Evolutionary conservation across 306 rosid species (phyloP).

Genomic region (Prunus persica): Prunus_persica_NCBIv2 NC_034016.1:2005501-2006000

Average conservation of each 20-base stretch:
- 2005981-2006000: background rate
- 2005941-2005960: slow-evolving; percentile 8
- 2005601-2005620: background rate
- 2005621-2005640: slow-evolving; percentile 5
- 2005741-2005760: slow-evolving; percentile 80
- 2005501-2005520: background rate
- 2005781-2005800: slow-evolving; percentile 82
- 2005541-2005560: slow-evolving; percentile 64
- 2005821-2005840: slow-evolving; percentile 97
- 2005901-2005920: slow-evolving; percentile 43
- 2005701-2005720: slow-evolving; percentile 31
- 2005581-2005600: slow-evolving; percentile 29
- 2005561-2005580: slow-evolving; percentile 75
- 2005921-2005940: slow-evolving; percentile 12
- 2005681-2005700: background rate
- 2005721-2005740: slow-evolving; percentile 70
- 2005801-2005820: slow-evolving; percentile 86
- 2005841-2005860: slow-evolving; percentile 89
- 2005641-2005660: background rate
- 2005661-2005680: background rate
- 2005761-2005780: slow-evolving; percentile 97
- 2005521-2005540: background rate
- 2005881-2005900: slow-evolving; percentile 62
- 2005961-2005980: slow-evolving; percentile 1
- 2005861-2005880: slow-evolving; percentile 84